phyloP scores from a whole-genome alignment of 2,329 filamentous ascomycete genomes.

The Sarocladium oryzae region DNA sequence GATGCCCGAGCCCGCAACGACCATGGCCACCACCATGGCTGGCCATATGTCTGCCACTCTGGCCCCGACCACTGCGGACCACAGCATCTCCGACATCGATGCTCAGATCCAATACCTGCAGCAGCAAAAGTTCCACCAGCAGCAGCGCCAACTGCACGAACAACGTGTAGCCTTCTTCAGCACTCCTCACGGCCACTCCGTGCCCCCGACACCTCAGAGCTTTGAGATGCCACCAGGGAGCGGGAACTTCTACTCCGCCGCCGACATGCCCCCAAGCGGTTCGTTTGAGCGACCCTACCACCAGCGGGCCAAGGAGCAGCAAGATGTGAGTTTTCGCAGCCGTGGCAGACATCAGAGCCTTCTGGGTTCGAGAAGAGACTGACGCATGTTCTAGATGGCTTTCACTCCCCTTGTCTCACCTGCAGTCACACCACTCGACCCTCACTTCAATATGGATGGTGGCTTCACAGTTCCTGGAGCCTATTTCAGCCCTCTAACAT shows the following conservation, averaged over 20 bases:
- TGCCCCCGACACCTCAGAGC: conserved; percentile 76
- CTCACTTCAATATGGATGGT: conserved; percentile 55
- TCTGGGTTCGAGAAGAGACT: conserved; percentile 5
- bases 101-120: conserved; percentile 61
- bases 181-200: conserved; percentile 49
- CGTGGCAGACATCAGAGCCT: neutral
- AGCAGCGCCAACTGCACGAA: conserved; percentile 53
- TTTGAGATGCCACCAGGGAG: conserved; percentile 63
- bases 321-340: conserved; percentile 46
- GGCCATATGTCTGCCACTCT: conserved; percentile 41
- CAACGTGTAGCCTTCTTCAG: conserved; percentile 48
- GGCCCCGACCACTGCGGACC: conserved; percentile 33
- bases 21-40: conserved; percentile 36
- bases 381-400: conserved; percentile 46
- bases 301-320: conserved; percentile 61
- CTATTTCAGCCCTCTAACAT: conserved; percentile 80
- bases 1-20: conserved; percentile 38
- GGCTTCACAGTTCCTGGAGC: conserved; percentile 59
- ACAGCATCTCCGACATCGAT: conserved; percentile 53
- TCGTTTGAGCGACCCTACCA: conserved; percentile 60
- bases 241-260: conserved; percentile 52
- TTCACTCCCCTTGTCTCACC: conserved; percentile 79
- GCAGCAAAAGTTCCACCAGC: conserved; percentile 55
- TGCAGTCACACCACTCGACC: conserved; percentile 74
- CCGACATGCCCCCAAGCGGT: conserved; percentile 43